Evolutionary conservation across 2,329 filamentous ascomycete genomes (phyloP).

Genomic region (Phyllosticta paracitricarpa): DNA sequence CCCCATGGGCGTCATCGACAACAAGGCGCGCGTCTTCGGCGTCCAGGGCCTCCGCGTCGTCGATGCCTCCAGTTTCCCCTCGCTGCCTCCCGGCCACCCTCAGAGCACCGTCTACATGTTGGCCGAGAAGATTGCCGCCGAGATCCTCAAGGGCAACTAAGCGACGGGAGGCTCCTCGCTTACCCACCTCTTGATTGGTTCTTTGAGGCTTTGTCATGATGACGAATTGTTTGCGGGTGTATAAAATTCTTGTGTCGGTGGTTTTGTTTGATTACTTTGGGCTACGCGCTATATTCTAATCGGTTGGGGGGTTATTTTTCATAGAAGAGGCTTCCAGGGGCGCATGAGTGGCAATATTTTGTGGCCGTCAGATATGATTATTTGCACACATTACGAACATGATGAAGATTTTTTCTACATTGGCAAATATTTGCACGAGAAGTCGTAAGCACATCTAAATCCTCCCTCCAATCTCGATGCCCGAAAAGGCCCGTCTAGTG

Average conservation of each 20-base stretch:
- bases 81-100: slow-evolving; percentile 22
- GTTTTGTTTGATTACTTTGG: background rate
- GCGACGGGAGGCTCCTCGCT: background rate
- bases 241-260: background rate
- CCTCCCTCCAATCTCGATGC: background rate
- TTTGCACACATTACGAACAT: background rate
- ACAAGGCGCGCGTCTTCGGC: slow-evolving; percentile 22
- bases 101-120: slow-evolving; percentile 14
- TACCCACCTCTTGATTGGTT: no score
- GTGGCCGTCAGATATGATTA: background rate
- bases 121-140: slow-evolving; percentile 12
- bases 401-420: background rate
- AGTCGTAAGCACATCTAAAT: background rate
- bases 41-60: slow-evolving; percentile 19
- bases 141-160: slow-evolving; percentile 2
- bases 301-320: background rate
- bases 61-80: slow-evolving; percentile 19
- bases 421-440: background rate
- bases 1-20: slow-evolving; percentile 25
- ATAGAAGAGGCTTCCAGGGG: background rate
- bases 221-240: background rate
- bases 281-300: no score
- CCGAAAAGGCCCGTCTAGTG: background rate
- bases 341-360: background rate
- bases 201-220: background rate